These are phyloP conservation scores for Fusarium torulosum DNA, from an alignment of 2,329 filamentous ascomycete genomes.

Conservation along the genomic window DNA sequence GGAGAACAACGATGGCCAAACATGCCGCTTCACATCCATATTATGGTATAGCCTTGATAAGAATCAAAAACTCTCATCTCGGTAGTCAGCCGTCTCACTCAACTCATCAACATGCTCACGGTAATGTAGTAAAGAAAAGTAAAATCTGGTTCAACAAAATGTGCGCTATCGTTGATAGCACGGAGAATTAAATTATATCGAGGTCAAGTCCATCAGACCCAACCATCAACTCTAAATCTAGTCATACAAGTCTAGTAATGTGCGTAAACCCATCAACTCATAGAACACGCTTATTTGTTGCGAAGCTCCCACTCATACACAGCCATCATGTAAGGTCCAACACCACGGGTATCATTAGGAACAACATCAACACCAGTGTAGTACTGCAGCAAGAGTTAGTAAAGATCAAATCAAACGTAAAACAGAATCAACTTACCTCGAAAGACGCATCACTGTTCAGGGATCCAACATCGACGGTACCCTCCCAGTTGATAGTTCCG, in stretches of 20 bases:
- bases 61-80: no score
- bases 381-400: slow-evolving; percentile 34
- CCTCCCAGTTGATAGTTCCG: slow-evolving; percentile 63
- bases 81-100: no score
- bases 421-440: slow-evolving; percentile 54
- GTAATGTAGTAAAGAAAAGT: no score
- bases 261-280: slow-evolving; percentile 1
- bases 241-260: slow-evolving; percentile 5
- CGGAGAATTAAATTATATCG: slow-evolving; percentile 1
- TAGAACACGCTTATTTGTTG: slow-evolving; percentile 12
- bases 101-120: no score
- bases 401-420: not conserved
- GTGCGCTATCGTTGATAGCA: not conserved
- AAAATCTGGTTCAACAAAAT: not conserved
- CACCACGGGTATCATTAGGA: slow-evolving; percentile 48
- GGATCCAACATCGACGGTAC: slow-evolving; percentile 65
- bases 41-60: no score
- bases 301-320: slow-evolving; percentile 48
- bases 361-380: slow-evolving; percentile 47
- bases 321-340: slow-evolving; percentile 49
- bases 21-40: no score
- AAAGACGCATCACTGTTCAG: slow-evolving; percentile 63
- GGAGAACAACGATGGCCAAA: no score
- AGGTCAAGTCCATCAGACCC: not conserved
- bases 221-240: slow-evolving; percentile 5